These are phyloP conservation scores for Populus nigra DNA, from an alignment of 345 rosid genomes.

Conservation along the genomic window DNA sequence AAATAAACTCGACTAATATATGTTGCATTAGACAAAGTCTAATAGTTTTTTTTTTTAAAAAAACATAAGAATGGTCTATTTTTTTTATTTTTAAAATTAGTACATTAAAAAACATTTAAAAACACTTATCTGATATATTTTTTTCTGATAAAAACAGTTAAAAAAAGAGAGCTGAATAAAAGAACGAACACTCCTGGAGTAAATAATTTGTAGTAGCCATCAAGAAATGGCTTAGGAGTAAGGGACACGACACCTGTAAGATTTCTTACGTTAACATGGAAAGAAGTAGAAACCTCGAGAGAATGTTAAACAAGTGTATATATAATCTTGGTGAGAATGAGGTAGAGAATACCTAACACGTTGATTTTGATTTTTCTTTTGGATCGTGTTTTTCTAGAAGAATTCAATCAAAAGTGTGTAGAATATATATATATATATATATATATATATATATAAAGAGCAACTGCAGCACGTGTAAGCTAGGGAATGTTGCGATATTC, in stretches of 20 bases:
- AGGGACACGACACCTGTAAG: slow-evolving; percentile 1
- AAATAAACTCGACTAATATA: too few relatives aligned
- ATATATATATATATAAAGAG: too few relatives aligned
- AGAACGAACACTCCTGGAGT: too few relatives aligned
- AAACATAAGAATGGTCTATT: neutral
- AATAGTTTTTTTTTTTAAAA: too few relatives aligned
- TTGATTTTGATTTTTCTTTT: slow-evolving; percentile 3
- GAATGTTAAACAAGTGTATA: neutral
- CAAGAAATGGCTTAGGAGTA: neutral
- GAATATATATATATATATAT: too few relatives aligned
- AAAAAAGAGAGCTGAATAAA: too few relatives aligned
- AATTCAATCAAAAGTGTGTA: neutral
- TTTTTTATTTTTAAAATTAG: too few relatives aligned
- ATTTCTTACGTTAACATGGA: neutral
- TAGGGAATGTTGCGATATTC: neutral
- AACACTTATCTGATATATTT: too few relatives aligned
- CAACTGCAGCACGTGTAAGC: neutral
- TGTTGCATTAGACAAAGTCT: too few relatives aligned
- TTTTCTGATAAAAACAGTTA: too few relatives aligned
- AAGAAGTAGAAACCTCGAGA: neutral
- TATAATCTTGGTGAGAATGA: neutral
- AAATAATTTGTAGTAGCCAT: too few relatives aligned
- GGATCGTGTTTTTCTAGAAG: slow-evolving; percentile 16
- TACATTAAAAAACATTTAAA: too few relatives aligned
- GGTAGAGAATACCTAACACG: slow-evolving; percentile 14